Conservation (phyloP, 176 grass and related monocot genomes). For the Oryza rufipogon region DNA sequence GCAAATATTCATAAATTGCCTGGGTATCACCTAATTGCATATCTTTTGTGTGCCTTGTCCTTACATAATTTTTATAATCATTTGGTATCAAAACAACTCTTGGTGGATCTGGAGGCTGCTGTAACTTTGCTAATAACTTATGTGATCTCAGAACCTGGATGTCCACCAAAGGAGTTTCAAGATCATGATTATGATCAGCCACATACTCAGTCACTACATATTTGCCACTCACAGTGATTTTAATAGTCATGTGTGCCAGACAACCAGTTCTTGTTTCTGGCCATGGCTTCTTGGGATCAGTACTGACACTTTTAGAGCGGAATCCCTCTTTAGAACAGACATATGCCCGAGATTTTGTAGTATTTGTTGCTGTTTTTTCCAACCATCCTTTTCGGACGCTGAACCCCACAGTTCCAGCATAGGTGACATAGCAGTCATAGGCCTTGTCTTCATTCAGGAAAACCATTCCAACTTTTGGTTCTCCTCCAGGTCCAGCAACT, state of each 20-base stretch:
- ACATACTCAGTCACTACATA: conserved; percentile 76
- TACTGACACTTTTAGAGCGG: conserved; percentile 52
- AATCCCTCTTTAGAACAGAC: conserved; percentile 90
- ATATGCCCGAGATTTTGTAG: conserved; percentile 63
- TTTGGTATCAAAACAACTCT: conserved; percentile 73
- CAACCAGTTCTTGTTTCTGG: conserved; percentile 81
- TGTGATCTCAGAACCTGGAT: conserved; percentile 79
- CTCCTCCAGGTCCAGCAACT: conserved; percentile 57
- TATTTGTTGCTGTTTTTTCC: conserved; percentile 68
- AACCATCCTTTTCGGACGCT: conserved; percentile 81
- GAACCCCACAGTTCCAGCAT: conserved; percentile 70
- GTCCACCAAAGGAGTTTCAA: conserved; percentile 66
- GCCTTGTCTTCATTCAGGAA: conserved; percentile 82
- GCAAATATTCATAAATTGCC: conserved; percentile 75
- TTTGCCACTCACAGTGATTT: conserved; percentile 67
- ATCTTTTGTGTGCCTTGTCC: conserved; percentile 50
- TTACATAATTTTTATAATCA: conserved; percentile 79
- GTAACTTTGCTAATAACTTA: conserved; percentile 71
- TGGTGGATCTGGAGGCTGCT: conserved; percentile 51
- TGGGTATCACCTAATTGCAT: conserved; percentile 68
- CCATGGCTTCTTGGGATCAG: conserved; percentile 64
- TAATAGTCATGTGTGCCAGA: conserved; percentile 80
- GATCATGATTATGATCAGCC: conserved; percentile 81
- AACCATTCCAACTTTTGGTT: conserved; percentile 76
- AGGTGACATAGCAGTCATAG: conserved; percentile 76